Base-by-base conservation (phyloP, 2,329 filamentous ascomycete genomes). In the Cryphonectria japonica region DNA sequence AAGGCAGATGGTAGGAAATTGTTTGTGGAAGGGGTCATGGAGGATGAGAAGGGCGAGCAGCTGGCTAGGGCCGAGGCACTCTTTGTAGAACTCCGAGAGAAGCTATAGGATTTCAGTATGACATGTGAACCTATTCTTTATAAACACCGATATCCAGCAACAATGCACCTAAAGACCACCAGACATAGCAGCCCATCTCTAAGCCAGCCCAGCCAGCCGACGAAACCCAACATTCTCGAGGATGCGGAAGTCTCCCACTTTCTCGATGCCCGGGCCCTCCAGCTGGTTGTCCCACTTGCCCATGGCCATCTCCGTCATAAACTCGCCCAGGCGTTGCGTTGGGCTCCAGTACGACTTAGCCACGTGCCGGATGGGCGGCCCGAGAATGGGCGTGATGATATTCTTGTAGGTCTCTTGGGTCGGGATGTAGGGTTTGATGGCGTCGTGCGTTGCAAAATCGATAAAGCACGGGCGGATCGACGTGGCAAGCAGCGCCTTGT, bases 381-480 rank as follows among this genome's bases (percentile, higher is more conserved):
- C 72, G 2, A 85, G 8, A 1, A 78, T 4, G 0, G 66, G 57
- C 1, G 67, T 19, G 2, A 71, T 22, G 0, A 74, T 41, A 7
- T 68, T 75, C 57, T 74, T 74, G 9, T 75, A 0, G 1, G 75
- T 0, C 0, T 79, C 76, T 6, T 74, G 74, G 1, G 76, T 50
- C 0, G 85, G 84, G 1, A 85, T 71, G 73, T 84, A 87, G 1
- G 80, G 77, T 71, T 78, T 75, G 71, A 86, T 82, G 14, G 80
- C 79, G 1, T 75, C 73, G 73, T 87, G 87, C 1, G 67, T 72
- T 3, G 73, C 65, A 2, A 75, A 71, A 72, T 94, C 92, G 14
- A 94, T 86, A 9, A 81, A 85, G 0, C 77, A 87, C 0, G 91
- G 90, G 0, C 92, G 85, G 8, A 90, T 81, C 14, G 85, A 88